Percentiles rank a stretch among this genome's conserved stretches.
phyloP scores from a whole-genome alignment of 2,329 filamentous ascomycete species.

The Apiospora rasikravindrae region DNA sequence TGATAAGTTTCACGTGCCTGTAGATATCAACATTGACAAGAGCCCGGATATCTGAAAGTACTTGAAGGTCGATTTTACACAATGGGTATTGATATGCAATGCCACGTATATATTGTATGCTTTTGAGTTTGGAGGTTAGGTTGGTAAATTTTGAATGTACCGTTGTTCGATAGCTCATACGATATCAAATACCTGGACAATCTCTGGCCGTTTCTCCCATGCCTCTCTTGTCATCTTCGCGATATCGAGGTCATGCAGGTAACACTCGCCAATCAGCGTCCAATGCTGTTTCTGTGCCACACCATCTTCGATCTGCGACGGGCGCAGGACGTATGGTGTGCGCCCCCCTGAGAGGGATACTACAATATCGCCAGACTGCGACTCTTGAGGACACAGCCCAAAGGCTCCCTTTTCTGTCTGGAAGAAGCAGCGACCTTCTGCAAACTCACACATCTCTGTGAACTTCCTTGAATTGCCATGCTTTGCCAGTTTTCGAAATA shows the following conservation, averaged over 20 bases:
- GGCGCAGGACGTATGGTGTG: constrained; percentile 16
- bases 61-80: neutral
- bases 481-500: constrained; percentile 11
- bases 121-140: neutral
- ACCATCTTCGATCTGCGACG: neutral
- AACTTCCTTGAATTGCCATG: constrained; percentile 17
- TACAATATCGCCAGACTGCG: constrained; percentile 6
- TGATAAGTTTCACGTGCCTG: neutral
- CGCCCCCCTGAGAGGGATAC: constrained; percentile 12
- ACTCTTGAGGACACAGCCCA: constrained; percentile 18
- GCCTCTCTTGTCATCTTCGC: neutral
- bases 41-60: neutral
- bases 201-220: neutral
- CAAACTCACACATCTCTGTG: constrained; percentile 21
- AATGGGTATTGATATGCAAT: neutral
- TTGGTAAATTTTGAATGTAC: neutral
- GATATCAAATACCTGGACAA: neutral
- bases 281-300: neutral
- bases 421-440: constrained; percentile 21
- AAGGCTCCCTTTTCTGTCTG: constrained; percentile 1
- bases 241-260: constrained; percentile 20
- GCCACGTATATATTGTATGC: neutral
- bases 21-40: neutral
- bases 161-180: neutral
- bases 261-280: constrained; percentile 15